Evolutionary conservation across 129 eudicot genomes (phyloP).

Genomic region (Tagetes patula): DNA sequence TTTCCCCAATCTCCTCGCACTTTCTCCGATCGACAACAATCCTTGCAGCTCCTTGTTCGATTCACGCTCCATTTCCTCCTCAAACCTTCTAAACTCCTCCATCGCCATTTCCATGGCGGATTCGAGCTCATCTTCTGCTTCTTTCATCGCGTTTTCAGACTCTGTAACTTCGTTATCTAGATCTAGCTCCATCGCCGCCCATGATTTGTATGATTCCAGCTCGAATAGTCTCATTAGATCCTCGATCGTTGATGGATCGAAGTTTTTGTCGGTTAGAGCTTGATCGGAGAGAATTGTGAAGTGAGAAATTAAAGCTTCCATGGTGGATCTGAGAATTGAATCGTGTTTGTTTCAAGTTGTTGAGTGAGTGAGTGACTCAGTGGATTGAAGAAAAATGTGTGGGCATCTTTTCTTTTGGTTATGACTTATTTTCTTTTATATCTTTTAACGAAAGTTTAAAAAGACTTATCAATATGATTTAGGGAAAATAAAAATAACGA

Average conservation of each 20-base stretch:
- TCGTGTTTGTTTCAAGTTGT: neutral
- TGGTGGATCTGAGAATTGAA: conserved; percentile 20
- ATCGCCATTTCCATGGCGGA: conserved; percentile 83
- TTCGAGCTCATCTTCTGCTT: conserved; percentile 63
- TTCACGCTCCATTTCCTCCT: conserved; percentile 64
- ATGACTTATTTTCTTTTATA: neutral
- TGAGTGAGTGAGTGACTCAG: conserved; percentile 24
- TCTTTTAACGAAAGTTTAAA: neutral
- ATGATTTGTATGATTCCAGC: conserved; percentile 76
- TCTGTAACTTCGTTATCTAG: conserved; percentile 35
- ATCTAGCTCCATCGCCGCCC: conserved; percentile 85
- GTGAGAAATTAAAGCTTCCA: conserved; percentile 70
- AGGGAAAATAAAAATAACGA: too few species aligned
- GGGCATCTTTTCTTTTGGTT: conserved; percentile 15
- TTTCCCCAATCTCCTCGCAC: conserved; percentile 62
- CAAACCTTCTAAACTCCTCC: conserved; percentile 68
- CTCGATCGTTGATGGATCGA: conserved; percentile 77
- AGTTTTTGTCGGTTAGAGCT: conserved; percentile 63
- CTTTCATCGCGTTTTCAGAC: conserved; percentile 46
- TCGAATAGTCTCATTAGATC: conserved; percentile 86
- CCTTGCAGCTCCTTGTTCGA: conserved; percentile 46
- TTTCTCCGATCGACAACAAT: conserved; percentile 53
- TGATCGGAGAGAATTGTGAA: conserved; percentile 72
- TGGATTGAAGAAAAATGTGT: conserved; percentile 1
- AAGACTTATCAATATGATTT: too few species aligned